Base-by-base conservation (phyloP, 2,329 filamentous ascomycete genomes). In the Zymoseptoria tritici region DNA sequence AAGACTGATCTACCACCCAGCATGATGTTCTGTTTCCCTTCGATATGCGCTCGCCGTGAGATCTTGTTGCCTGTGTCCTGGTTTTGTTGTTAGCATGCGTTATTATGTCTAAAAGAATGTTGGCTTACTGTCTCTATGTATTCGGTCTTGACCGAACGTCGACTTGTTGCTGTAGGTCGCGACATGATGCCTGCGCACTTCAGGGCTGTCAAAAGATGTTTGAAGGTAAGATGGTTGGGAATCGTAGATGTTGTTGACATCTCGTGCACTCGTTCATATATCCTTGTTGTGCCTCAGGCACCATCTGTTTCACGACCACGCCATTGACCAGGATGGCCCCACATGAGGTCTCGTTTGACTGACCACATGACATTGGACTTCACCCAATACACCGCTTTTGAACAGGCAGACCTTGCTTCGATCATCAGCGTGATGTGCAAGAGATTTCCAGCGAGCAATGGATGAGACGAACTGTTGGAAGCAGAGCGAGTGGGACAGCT, bases 21-120 rank as follows among this genome's bases (percentile, higher is more conserved):
- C 76, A 96, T 96, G 77, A 99, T 97, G 77, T 97, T 96, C 68
- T 96, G 91, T 21, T 93, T 97, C 70, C 94, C 94, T 71, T 96
- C 89, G 68, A 99, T 90, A 72, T 88, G 87, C 63, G 91, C 90
- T 67, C 91, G 91, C 66, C 94, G 90, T 49, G 92, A 93, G 70
- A 99, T 94, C 79, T 97, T 97, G 83, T 99, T 99, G 67, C 94
- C 94, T 2, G 92, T 96, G 77, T 97, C 93, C 92, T 96, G 67
- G 19, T 3, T 6, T 56, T 22, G 52, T 62, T 20, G 54, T 49
- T 20, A 61, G 56, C 24, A 31, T 29, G 46, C 22, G 51, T 49
- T 52, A 31, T 26, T 9, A 8, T 24, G 9, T 24, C 26, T 31
- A 3, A 26, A 9, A 29, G 26, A 4, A 29, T 29, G 26, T 13